Base-by-base conservation (phyloP, 192 early-diverging fungal species). In the Gigaspora rosea region DNA sequence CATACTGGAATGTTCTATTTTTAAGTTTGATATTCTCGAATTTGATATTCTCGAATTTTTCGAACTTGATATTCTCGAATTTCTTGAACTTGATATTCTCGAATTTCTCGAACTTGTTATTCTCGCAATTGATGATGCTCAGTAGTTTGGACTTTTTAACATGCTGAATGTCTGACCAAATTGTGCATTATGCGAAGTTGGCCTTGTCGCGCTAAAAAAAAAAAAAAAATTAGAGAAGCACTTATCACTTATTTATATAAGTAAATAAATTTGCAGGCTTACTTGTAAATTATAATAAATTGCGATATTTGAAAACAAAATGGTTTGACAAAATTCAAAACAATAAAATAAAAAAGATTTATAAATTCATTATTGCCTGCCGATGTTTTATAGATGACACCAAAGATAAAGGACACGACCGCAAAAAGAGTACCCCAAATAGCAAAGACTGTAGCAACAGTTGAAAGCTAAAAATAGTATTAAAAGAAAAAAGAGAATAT, bases 241-340 rank as follows among this genome's bases (percentile, higher is more conserved):
- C 9, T 49, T n/a, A 49, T 48, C 15, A 67, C 9, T 49, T n/a
- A 49, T 48, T 48, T 48, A n/a, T 13, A 48, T 7, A 46, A 20
- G 7, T 3, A 11, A 20, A n/a, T 47, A n/a, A 67, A n/a, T 47
- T n/a, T 36, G 13, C n/a, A 68, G 0, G 22, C 66, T 68, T 68
- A 68, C 66, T 68, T 32, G 20, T 50, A 68, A 12, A 68, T 22
- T 9, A 68, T 68, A 16, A 68, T 27, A 16, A 68, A 68, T 49
- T 68, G 66, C 0, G 47, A 41, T 12, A 68, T 49, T 50, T 68
- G 66, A n/a, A 68, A 18, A 49, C 47, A 47, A 22, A 68, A 9
- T 5, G 66, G 66, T 68, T 49, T n/a, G 13, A 68, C n/a, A 50
- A 68, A 68, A 68, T 68, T 68, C 46, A 16, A 68, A 47, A 68